Base-by-base conservation (phyloP, 2,329 filamentous ascomycete species). In the Hypoxylon sp. region DNA sequence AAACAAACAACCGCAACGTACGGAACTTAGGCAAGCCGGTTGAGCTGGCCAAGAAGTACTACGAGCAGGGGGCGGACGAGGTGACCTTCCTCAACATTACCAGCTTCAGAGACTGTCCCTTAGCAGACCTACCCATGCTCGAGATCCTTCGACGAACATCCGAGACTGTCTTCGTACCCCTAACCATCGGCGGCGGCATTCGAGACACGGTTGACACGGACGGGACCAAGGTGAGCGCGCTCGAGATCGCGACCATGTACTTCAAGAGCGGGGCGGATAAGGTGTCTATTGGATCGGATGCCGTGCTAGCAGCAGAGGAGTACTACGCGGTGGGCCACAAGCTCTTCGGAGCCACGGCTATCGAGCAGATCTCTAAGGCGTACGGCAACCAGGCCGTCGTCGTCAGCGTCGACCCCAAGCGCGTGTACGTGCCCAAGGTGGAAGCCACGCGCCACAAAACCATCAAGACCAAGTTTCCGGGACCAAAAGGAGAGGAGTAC, bases 21-120 rank as follows among this genome's bases (percentile, higher is more conserved):
- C 90, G 96, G 70, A 99, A 99, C 80, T 86, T 99, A 2, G 96
- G 96, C 71, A 99, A 99, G 81, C 96, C 96, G 1, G 94, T 99
- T 52, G 94, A 97, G 71, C 92, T 99, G 88, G 96, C 96, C 7
- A 89, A 89, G 80, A 90, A 89, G 75, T 99, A 99, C 84, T 99
- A 98, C 84, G 91, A 97, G 76, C 93, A 97, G 81, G 96, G 96
- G 65, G 94, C 96, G 11, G 96, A 99, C 80, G 96, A 99, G 81
- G 88, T 99, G 61, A 97, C 95, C 0, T 99, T 99, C 80, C 86
- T 99, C 73, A 99, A 99, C 85, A 99, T 99, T 77, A 99, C 95
- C 1, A 96, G 92, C 19, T 99, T 99, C 87, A 91, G 96, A 68
- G 96, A 98, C 83, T 97, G 94, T 72, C 96, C 96, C 6, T 82